These are phyloP conservation scores for Vitis cinerea DNA, from an alignment of 164 flowering plant genomes.

Conservation along the genomic window DNA sequence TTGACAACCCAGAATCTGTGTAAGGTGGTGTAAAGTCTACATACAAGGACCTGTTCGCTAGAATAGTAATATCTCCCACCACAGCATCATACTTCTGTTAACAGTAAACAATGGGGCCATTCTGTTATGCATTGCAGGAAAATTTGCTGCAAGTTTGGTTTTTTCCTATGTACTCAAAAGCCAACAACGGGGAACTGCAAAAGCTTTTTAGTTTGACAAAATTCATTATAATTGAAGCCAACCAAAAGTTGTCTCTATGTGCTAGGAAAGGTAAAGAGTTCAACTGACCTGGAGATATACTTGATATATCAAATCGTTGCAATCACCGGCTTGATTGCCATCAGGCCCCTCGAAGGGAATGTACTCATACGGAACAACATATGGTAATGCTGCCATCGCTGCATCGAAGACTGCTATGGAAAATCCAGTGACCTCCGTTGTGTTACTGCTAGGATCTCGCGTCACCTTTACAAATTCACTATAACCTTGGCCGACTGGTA, in stretches of 20 bases:
- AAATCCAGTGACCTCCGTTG: constrained; percentile 21
- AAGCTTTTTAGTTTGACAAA: no score
- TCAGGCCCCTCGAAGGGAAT: neutral
- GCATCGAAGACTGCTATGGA: constrained; percentile 35
- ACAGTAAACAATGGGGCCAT: neutral
- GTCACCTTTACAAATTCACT: constrained; percentile 26
- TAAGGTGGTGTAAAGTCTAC: constrained; percentile 30
- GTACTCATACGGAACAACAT: neutral
- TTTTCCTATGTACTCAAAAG: no score
- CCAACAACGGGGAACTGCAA: no score
- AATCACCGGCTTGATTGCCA: constrained; percentile 5
- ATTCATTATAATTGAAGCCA: no score
- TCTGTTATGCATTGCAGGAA: no score
- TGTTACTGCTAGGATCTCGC: constrained; percentile 2
- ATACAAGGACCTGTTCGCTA: constrained; percentile 17
- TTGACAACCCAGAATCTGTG: constrained; percentile 22
- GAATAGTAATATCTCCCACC: constrained; percentile 29
- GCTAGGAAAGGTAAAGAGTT: no score
- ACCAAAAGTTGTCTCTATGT: no score
- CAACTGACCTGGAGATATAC: neutral
- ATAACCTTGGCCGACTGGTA: constrained; percentile 32
- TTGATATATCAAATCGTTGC: constrained; percentile 4
- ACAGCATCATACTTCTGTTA: constrained; percentile 21
- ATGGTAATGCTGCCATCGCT: constrained; percentile 15
- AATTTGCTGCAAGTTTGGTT: neutral